Percentiles rank a stretch among this genome's conserved stretches.
phyloP scores from a whole-genome alignment of 2,329 filamentous ascomycete species.

The Colletotrichum viniferum region DNA sequence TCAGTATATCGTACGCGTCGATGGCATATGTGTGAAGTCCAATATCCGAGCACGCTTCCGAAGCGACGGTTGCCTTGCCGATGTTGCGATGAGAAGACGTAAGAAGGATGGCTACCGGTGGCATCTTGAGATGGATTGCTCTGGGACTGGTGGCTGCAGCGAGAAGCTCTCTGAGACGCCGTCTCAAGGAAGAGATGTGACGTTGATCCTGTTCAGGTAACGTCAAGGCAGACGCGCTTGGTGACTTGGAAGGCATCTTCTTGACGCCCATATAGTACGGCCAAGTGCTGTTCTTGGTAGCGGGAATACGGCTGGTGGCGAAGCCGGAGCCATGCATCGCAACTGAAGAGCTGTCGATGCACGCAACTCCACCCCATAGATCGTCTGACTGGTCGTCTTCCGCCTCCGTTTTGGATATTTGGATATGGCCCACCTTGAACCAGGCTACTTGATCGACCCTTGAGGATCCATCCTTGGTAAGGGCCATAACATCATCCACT shows the following conservation, averaged over 20 bases:
- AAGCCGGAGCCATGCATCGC: conserved; percentile 92
- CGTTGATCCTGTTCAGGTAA: conserved; percentile 50
- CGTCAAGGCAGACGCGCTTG: conserved; percentile 42
- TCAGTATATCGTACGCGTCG: conserved; percentile 91
- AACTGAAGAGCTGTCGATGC: conserved; percentile 84
- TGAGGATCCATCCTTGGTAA: conserved; percentile 40
- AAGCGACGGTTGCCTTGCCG: conserved; percentile 83
- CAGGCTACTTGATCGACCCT: conserved; percentile 74
- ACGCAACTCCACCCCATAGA: conserved; percentile 84
- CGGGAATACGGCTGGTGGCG: conserved; percentile 80
- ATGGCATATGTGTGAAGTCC: conserved; percentile 89
- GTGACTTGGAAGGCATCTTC: conserved; percentile 59
- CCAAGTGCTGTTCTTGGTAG: conserved; percentile 79
- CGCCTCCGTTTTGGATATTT: conserved; percentile 55
- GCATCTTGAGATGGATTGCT: conserved; percentile 85
- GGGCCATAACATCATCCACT: conserved; percentile 72
- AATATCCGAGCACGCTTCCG: conserved; percentile 81
- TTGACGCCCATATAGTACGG: conserved; percentile 86
- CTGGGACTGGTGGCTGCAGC: conserved; percentile 87
- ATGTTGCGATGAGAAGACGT: conserved; percentile 93
- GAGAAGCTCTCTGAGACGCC: conserved; percentile 82
- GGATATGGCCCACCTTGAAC: conserved; percentile 87
- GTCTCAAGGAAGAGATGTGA: conserved; percentile 64
- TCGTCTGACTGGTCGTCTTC: conserved; percentile 64
- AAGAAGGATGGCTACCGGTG: conserved; percentile 85